Percentiles rank a stretch among this genome's conserved stretches.
Conservation (phyloP, 2,329 filamentous ascomycete species). For the Verticillium klebahnii region DNA sequence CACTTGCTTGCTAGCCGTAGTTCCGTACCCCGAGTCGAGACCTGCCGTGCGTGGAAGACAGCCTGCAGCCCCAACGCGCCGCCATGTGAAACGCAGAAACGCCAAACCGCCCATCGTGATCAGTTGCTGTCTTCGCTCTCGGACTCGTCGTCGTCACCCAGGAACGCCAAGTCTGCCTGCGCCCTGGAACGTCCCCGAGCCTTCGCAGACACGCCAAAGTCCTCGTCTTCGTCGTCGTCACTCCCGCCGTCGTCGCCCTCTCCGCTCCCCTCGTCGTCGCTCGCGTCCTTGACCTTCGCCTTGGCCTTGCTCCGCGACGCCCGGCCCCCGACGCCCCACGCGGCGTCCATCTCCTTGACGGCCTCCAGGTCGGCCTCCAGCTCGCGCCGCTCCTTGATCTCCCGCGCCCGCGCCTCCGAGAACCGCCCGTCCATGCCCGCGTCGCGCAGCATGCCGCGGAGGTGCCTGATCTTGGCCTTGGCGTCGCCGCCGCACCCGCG, state of each 20-base stretch:
- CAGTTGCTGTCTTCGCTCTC: conserved; percentile 44
- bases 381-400: conserved; percentile 85
- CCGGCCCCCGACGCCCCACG: conserved; percentile 62
- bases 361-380: conserved; percentile 78
- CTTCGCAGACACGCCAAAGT: conserved; percentile 34
- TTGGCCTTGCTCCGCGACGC: conserved; percentile 30
- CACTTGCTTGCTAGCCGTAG: no score
- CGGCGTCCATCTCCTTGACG: conserved; percentile 74
- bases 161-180: conserved; percentile 56
- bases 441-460: conserved; percentile 74
- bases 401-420: conserved; percentile 74
- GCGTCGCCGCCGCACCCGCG: conserved; percentile 66
- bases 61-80: background rate
- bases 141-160: conserved; percentile 60
- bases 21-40: background rate
- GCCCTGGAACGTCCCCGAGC: conserved; percentile 33
- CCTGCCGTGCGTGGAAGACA: background rate
- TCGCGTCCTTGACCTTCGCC: conserved; percentile 24
- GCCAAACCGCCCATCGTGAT: background rate
- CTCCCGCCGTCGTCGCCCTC: conserved; percentile 20
- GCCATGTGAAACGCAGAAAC: background rate
- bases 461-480: conserved; percentile 76
- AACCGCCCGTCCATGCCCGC: conserved; percentile 86
- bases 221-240: conserved; percentile 23
- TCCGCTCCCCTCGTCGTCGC: conserved; percentile 21